Evolutionary conservation across 2,329 filamentous ascomycete species (phyloP), one percentile per base, ranked within the genome.

Genomic region (Rhytidhysteron rufulum): DNA sequence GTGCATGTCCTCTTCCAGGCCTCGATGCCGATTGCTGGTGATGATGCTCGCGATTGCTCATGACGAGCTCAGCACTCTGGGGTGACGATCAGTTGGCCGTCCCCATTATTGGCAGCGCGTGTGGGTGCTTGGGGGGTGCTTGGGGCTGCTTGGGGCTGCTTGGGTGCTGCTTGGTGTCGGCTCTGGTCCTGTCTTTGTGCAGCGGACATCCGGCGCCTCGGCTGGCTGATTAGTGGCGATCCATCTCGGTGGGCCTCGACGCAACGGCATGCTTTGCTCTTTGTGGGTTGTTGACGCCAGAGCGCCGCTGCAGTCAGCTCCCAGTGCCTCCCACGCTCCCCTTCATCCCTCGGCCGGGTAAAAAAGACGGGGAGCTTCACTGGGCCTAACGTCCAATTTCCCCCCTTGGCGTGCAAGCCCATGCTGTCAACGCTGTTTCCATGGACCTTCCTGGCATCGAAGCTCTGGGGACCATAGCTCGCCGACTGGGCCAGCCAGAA

Each of bases 301-400:
- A 39, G 42, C 47, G 38, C 47, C 47, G 45, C 15, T 32, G 19
- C 29, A 24, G 20, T 29, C 20, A 39, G 18, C 13, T 22, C 19
- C 4, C 9, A 4, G 7, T 6, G 18, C 19, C 24, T 16, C 21
- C 24, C 34, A 25, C n/a, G 13, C 29, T 53, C n/a, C n/a, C n/a
- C n/a, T 63, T 63, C 59, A 63, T 52, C 61, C n/a, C n/a, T n/a
- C 58, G 58, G 55, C 50, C 43, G 58, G 58, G 52, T 49, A 36
- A 43, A 44, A 50, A 46, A 49, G 48, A 56, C 52, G 57, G 53
- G 40, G 53, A 42, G 41, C 43, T 53, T 53, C 49, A 58, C 48
- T 58, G 55, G 51, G 41, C 51, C 49, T 46, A 43, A 54, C 47
- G 50, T 42, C 53, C 51, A 58, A 62, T 58, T 57, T 45, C 27